Evolutionary conservation across 208 protist genomes (phyloP).

Genomic region (Strigomonas galati): DNA sequence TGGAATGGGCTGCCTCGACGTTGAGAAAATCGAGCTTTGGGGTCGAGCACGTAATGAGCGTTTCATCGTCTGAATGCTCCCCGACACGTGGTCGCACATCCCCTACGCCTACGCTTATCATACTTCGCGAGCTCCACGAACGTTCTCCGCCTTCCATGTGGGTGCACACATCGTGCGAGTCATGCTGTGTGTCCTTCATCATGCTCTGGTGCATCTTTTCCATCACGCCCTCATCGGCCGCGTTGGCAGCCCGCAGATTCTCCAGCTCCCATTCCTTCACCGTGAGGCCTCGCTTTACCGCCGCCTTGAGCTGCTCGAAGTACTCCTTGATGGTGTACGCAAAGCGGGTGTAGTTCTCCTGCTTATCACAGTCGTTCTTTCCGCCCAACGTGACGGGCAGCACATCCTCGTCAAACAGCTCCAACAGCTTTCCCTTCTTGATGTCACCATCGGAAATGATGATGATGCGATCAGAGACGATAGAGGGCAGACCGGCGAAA

Average conservation of each 20-base stretch:
- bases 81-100: background rate
- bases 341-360: constrained; percentile 43
- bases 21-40: background rate
- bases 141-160: background rate
- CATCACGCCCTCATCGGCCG: background rate
- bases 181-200: constrained; percentile 6
- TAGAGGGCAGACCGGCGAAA: constrained; percentile 53
- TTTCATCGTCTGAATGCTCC: constrained; percentile 23
- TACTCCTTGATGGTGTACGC: constrained; percentile 45
- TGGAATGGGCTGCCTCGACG: background rate
- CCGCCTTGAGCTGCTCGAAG: constrained; percentile 37
- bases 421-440: constrained; percentile 45
- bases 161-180: background rate
- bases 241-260: constrained; percentile 24
- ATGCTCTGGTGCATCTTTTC: constrained; percentile 26
- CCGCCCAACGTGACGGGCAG: constrained; percentile 62
- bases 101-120: background rate
- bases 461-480: constrained; percentile 62
- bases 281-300: constrained; percentile 34
- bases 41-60: constrained; percentile 26
- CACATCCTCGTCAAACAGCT: constrained; percentile 51
- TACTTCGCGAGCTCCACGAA: background rate
- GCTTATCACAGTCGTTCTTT: constrained; percentile 59
- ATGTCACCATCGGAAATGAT: constrained; percentile 66
- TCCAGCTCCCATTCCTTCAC: constrained; percentile 82